Evolutionary conservation across 768 basidiomycete species (phyloP).

Genomic region (Suillus tomentosus): DNA sequence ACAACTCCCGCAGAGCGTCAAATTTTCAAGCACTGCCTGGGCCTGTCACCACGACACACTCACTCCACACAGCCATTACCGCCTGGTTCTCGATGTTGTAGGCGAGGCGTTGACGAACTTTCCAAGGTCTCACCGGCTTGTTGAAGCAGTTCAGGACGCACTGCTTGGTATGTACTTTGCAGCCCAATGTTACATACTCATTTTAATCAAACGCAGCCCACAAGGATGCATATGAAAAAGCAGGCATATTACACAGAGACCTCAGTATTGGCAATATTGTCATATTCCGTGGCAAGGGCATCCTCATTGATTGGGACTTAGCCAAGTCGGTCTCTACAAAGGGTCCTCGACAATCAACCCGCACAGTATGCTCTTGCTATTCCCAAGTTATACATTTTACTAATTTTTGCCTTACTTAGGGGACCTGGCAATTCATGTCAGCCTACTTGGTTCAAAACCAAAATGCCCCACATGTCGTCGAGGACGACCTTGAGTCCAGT

Average conservation of each 20-base stretch:
- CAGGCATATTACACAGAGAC: conserved; percentile 27
- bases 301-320: conserved; percentile 33
- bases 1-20: neutral
- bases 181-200: neutral
- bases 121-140: conserved; percentile 10
- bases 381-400: neutral
- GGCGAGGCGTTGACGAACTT: neutral
- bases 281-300: conserved; percentile 15
- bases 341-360: conserved; percentile 6
- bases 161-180: conserved; percentile 4
- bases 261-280: conserved; percentile 28
- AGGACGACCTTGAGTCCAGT: conserved; percentile 12
- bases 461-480: neutral
- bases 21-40: neutral
- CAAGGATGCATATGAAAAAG: conserved; percentile 19
- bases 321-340: conserved; percentile 7
- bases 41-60: neutral
- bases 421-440: conserved; percentile 12
- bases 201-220: conserved; percentile 22
- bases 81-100: neutral
- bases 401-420: neutral
- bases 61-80: neutral
- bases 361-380: conserved; percentile 2
- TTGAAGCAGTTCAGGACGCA: conserved; percentile 22
- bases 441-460: neutral